phyloP scores from a whole-genome alignment of 805 yeast genomes.

The Kuraishia hungarica region DNA sequence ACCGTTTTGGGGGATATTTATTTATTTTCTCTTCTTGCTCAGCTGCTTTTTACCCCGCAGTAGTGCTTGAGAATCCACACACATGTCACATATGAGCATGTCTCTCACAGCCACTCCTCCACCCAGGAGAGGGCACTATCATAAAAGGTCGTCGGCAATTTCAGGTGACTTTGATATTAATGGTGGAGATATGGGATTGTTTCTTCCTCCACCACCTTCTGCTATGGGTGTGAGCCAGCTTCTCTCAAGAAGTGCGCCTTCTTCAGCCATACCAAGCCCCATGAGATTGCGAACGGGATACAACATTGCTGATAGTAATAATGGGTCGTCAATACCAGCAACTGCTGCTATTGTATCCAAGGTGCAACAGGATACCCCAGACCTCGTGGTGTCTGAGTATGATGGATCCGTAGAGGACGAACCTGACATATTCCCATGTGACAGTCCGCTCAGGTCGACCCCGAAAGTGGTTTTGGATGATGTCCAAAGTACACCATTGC shows the following conservation, averaged over 20 bases:
- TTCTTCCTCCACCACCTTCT: conserved; percentile 10
- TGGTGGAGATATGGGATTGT: conserved; percentile 11
- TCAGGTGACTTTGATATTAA: conserved; percentile 70
- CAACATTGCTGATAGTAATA: neutral
- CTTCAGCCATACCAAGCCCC: conserved; percentile 1
- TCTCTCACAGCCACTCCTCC: neutral
- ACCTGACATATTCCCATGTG: neutral
- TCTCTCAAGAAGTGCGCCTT: conserved; percentile 15
- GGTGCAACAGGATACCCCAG: conserved; percentile 1
- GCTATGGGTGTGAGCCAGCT: neutral
- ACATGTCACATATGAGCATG: conserved; percentile 44
- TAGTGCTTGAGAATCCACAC: neutral
- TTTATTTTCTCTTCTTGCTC: neutral
- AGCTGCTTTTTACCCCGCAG: neutral
- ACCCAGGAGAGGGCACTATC: conserved; percentile 54
- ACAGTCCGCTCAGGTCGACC: neutral
- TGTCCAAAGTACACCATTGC: neutral
- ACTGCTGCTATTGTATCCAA: neutral
- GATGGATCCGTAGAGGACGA: neutral
- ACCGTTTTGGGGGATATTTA: neutral
- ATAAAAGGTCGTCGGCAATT: conserved; percentile 80
- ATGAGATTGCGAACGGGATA: neutral
- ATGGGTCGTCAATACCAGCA: neutral
- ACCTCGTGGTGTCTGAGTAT: neutral
- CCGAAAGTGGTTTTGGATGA: neutral